Percentiles rank a stretch among this genome's conserved stretches.
Conservation (phyloP, 2,329 filamentous ascomycete genomes). For the Daldinia sp. region DNA sequence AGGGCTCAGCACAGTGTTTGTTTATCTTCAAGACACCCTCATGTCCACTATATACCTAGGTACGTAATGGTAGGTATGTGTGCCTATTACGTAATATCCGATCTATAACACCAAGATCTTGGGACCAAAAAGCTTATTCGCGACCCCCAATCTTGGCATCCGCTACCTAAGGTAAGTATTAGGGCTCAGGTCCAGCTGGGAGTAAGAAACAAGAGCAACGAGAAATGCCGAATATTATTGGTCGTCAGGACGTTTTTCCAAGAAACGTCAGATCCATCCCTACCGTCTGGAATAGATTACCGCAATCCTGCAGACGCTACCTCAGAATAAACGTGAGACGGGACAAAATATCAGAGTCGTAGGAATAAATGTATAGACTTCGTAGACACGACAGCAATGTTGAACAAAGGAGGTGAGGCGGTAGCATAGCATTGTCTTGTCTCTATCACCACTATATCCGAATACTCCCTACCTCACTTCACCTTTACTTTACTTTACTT, state of each 20-base stretch:
- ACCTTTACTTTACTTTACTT: no score
- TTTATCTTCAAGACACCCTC: no score
- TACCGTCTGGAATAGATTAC: constrained; percentile 32
- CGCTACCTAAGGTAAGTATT: background rate
- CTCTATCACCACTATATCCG: background rate
- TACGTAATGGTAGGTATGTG: background rate
- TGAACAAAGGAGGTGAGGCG: constrained; percentile 13
- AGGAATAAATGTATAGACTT: constrained; percentile 1
- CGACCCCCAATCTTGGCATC: constrained; percentile 18
- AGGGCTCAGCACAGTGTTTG: background rate
- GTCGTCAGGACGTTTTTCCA: background rate
- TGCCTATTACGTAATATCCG: background rate
- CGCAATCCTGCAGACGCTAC: constrained; percentile 13
- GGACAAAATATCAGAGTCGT: background rate
- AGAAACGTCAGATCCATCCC: constrained; percentile 10
- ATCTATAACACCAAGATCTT: constrained; percentile 3
- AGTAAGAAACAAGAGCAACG: background rate
- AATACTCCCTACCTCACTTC: constrained; percentile 2
- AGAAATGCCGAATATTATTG: background rate
- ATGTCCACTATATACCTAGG: background rate
- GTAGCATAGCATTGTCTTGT: constrained; percentile 13
- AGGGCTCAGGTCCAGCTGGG: constrained; percentile 20
- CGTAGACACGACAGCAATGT: constrained; percentile 35
- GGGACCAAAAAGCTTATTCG: constrained; percentile 25
- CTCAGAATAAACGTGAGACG: constrained; percentile 21